These are phyloP conservation scores for Mucor circinelloides DNA, from an alignment of 371 early-diverging fungal genomes.

Conservation along the genomic window DNA sequence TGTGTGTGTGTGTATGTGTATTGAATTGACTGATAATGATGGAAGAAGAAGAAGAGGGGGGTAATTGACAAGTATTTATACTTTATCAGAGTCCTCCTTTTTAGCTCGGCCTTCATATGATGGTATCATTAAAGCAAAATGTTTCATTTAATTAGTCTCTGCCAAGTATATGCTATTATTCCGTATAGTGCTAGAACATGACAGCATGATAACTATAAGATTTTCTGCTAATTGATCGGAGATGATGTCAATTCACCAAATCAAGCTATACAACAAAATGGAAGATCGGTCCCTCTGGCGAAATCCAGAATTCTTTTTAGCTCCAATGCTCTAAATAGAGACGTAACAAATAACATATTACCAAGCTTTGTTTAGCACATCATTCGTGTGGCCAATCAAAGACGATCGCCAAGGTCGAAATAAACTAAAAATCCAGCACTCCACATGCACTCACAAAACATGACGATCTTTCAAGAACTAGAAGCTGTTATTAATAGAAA, in stretches of 20 bases:
- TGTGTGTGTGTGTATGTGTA: not conserved
- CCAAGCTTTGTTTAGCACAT: not conserved
- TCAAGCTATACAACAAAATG: not conserved
- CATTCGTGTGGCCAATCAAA: slow-evolving; percentile 5
- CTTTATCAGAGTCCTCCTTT: not conserved
- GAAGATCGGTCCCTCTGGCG: slow-evolving; percentile 1
- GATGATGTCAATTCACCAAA: slow-evolving; percentile 7
- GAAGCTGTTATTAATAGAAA: not conserved
- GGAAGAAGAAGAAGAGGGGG: not conserved
- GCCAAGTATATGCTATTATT: not conserved
- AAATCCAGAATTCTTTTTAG: not conserved
- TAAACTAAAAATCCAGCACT: not conserved
- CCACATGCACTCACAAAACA: too few species aligned
- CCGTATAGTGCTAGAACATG: not conserved
- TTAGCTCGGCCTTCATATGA: not conserved
- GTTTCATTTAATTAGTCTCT: slow-evolving; percentile 4
- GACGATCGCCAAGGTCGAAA: slow-evolving; percentile 11
- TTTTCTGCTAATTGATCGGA: slow-evolving; percentile 7
- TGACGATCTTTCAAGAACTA: not conserved
- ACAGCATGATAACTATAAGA: not conserved
- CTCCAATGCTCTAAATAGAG: not conserved
- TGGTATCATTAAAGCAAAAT: slow-evolving; percentile 3
- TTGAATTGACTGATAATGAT: not conserved
- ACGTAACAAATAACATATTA: not conserved
- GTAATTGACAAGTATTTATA: slow-evolving; percentile 1